Evolutionary conservation across 495 filamentous ascomycete species (phyloP).

Genomic region (Penicillium atrosanguineum): DNA sequence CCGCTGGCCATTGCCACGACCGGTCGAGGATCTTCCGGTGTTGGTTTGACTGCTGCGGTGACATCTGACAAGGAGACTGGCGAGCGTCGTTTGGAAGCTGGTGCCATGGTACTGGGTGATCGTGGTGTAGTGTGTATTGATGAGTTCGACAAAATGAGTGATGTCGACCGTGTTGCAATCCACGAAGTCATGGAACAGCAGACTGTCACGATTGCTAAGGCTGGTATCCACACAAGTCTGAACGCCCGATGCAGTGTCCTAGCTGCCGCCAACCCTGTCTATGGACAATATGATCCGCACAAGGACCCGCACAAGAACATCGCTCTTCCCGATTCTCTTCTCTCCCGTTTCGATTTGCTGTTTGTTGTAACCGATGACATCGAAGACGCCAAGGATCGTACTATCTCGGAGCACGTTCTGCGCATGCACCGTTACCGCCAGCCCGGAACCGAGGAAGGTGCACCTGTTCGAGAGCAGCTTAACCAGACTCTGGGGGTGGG

Average conservation of each 20-base stretch:
- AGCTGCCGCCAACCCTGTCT: slow-evolving; percentile 96
- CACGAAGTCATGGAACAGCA: slow-evolving; percentile 99
- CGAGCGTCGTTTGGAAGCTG: slow-evolving; percentile 90
- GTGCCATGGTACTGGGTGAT: slow-evolving; percentile 98
- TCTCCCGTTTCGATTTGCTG: slow-evolving; percentile 98
- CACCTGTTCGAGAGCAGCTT: slow-evolving; percentile 85
- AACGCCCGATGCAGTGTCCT: slow-evolving; percentile 97
- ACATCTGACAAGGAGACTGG: slow-evolving; percentile 97
- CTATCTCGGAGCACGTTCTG: slow-evolving; percentile 93
- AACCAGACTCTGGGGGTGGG: slow-evolving; percentile 88
- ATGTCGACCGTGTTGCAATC: slow-evolving; percentile 96
- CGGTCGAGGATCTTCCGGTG: slow-evolving; percentile 93
- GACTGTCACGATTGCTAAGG: slow-evolving; percentile 98
- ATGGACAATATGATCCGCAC: slow-evolving; percentile 96
- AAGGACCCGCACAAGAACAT: slow-evolving; percentile 99
- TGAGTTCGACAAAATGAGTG: slow-evolving; percentile 99
- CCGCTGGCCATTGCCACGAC: slow-evolving; percentile 97
- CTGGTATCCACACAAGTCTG: slow-evolving; percentile 95
- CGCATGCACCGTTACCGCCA: slow-evolving; percentile 97
- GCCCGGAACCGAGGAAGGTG: slow-evolving; percentile 90
- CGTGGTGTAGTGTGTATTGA: slow-evolving; percentile 98
- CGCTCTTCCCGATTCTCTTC: slow-evolving; percentile 90
- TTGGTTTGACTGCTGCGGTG: slow-evolving; percentile 96
- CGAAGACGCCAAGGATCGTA: slow-evolving; percentile 84
- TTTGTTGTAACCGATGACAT: slow-evolving; percentile 99